Evolutionary conservation across 192 early-diverging fungal genomes (phyloP).

Genomic region (Jimgerdemannia lactiflua): DNA sequence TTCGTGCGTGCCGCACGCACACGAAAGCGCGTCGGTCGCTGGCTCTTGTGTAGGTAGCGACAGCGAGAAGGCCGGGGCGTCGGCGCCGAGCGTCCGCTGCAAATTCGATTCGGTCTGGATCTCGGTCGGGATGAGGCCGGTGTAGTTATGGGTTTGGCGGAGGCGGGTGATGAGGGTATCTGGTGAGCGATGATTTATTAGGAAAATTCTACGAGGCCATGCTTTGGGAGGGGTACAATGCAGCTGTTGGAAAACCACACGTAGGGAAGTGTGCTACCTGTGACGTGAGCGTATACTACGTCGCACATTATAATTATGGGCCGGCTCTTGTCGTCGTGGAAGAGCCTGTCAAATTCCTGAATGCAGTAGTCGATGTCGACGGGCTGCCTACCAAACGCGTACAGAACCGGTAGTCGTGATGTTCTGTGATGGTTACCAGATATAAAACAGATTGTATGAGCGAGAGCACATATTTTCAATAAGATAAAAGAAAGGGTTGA

Average conservation of each 20-base stretch:
- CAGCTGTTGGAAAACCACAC: neutral
- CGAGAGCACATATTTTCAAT: neutral
- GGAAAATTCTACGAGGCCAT: neutral
- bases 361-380: conserved; percentile 64
- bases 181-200: neutral
- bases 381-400: conserved; percentile 77
- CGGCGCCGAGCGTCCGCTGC: conserved; percentile 7
- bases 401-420: conserved; percentile 78
- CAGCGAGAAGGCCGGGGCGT: neutral
- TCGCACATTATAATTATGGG: conserved; percentile 73
- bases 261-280: conserved; percentile 26
- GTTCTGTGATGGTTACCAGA: conserved; percentile 37
- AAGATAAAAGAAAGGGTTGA: neutral
- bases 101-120: conserved; percentile 42
- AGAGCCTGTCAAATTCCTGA: conserved; percentile 36
- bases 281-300: conserved; percentile 65
- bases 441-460: neutral
- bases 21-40: conserved; percentile 23
- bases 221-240: neutral
- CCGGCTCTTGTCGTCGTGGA: conserved; percentile 30
- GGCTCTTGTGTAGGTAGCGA: conserved; percentile 3
- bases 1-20: neutral
- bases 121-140: conserved; percentile 35
- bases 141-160: conserved; percentile 17
- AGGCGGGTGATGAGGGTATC: conserved; percentile 13